Conservation (phyloP, 176 grass and related monocot species). For the Pontederia crassipes region DNA sequence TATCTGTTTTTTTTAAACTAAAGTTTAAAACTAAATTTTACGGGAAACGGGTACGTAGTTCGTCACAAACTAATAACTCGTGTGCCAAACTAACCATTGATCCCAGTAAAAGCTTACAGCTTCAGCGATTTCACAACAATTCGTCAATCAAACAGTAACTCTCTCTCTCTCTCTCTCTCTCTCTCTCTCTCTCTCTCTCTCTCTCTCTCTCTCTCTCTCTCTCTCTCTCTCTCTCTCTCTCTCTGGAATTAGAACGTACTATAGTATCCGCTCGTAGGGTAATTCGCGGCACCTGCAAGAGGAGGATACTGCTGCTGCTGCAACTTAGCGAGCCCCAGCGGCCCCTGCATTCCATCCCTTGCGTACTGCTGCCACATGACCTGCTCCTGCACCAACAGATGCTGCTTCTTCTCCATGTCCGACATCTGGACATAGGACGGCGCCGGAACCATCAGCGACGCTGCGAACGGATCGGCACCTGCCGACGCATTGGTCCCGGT, state of each 20-base stretch:
- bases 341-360: constrained; percentile 44
- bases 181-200: too few relatives aligned
- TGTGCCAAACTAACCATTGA: too few relatives aligned
- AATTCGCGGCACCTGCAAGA: neutral
- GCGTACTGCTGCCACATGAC: constrained; percentile 50
- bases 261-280: neutral
- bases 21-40: too few relatives aligned
- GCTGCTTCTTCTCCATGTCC: constrained; percentile 67
- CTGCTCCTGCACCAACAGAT: constrained; percentile 45
- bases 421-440: constrained; percentile 89
- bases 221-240: too few relatives aligned
- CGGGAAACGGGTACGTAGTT: too few relatives aligned
- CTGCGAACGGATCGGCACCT: constrained; percentile 41
- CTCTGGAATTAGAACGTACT: neutral
- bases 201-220: too few relatives aligned
- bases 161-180: too few relatives aligned
- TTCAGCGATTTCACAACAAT: too few relatives aligned
- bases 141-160: too few relatives aligned
- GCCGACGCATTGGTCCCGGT: neutral
- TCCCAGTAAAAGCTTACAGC: too few relatives aligned
- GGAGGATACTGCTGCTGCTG: constrained; percentile 25
- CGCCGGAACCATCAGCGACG: constrained; percentile 39
- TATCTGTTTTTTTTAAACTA: too few relatives aligned
- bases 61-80: too few relatives aligned
- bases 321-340: constrained; percentile 13